Base-by-base conservation (phyloP, 805 yeast species). In the Kazachstania martiniae region DNA sequence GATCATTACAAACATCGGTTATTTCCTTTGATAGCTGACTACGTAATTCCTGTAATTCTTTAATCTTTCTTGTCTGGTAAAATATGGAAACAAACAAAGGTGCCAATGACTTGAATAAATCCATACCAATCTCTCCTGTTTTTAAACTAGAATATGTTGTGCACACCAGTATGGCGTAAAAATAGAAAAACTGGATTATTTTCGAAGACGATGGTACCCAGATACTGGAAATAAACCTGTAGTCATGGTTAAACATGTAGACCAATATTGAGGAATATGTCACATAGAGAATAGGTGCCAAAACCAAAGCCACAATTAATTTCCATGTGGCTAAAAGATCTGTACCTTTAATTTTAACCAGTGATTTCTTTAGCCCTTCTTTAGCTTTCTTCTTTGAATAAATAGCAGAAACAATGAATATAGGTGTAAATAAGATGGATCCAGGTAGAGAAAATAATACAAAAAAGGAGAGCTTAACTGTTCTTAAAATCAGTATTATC, bases 251-350 rank as follows among this genome's bases (percentile, higher is more conserved):
- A 4, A 56, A 47, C 26, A 62, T 35, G 37, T 49, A 51, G n/a
- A 70, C 54, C 28, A 50, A 35, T 12, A 59, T 30, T 5, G 64
- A 16, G 0, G 95, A 84, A 49, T 87, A 91, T 28, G 79, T 64
- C 33, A 76, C 71, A 60, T 87, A 89, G 9, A 89, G 61, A 8
- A 83, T 49, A 3, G 98, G 98, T 0, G 95, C 91, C 38, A 84
- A 61, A 1, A 84, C 79, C 60, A 89, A 67, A 12, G 89, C 76
- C 16, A 87, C 83, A 38, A 87, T 66, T 28, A 89, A 72, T 57
- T 89, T 89, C 98, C 98, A 89, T 2, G 96, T 84, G 2, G 96
- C 96, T 34, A 89, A 65, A 25, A 89, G 93, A 54, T 89, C 98
- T 31, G 72, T 74, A 10, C 94, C 97, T 52, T 77, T 76, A 41